Conservation (phyloP, 805 yeast species). For the Zygoascus flipseniorum region DNA sequence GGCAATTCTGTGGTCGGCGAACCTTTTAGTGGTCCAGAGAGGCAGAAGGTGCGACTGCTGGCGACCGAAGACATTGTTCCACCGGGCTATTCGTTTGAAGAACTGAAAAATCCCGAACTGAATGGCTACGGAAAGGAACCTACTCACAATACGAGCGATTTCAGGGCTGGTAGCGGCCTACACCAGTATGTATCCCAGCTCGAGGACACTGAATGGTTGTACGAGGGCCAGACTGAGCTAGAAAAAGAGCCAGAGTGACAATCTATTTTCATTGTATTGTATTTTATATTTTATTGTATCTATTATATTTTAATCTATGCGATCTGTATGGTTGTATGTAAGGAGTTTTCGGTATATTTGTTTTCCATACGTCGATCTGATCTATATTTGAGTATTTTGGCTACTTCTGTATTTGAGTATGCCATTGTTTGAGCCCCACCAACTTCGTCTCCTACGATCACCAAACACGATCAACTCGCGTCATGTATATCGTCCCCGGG, state of each 20-base stretch:
- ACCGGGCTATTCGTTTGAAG: background rate
- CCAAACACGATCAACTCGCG: background rate
- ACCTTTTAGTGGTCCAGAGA: background rate
- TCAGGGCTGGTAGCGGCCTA: background rate
- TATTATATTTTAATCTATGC: too few species aligned
- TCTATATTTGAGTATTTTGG: too few species aligned
- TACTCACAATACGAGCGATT: background rate
- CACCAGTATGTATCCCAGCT: background rate
- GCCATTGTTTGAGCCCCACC: background rate
- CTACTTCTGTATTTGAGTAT: too few species aligned
- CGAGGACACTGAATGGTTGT: conserved; percentile 4
- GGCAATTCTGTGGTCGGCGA: background rate
- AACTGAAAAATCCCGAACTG: background rate
- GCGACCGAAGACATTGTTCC: conserved; percentile 1
- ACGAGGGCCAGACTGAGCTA: background rate
- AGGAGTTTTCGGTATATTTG: too few species aligned
- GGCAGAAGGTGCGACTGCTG: background rate
- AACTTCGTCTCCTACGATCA: background rate
- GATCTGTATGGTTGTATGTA: too few species aligned
- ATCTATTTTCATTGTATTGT: too few species aligned
- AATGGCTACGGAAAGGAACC: background rate
- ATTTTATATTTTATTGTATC: too few species aligned
- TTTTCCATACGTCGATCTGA: too few species aligned
- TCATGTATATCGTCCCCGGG: conserved; percentile 68
- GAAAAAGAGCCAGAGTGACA: too few species aligned